Evolutionary conservation across 2,329 filamentous ascomycete genomes (phyloP).

Genomic region (Epichloe sp.): DNA sequence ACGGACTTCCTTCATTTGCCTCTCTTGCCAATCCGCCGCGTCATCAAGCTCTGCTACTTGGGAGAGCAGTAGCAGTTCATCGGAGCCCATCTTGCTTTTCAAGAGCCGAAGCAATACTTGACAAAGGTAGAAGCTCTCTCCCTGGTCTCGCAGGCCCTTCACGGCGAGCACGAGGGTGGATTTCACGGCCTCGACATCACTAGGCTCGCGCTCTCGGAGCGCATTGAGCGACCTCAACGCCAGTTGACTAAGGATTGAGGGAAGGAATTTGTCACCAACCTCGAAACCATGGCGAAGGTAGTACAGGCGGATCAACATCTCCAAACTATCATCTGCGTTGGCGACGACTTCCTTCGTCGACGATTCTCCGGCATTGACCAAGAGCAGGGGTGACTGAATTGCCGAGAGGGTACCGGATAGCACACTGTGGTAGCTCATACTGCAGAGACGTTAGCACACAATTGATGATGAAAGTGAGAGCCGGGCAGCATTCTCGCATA

Average conservation of each 20-base stretch:
- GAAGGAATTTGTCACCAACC: slow-evolving; percentile 13
- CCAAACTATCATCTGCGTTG: slow-evolving; percentile 10
- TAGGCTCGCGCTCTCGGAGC: slow-evolving; percentile 8
- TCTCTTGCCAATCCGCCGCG: slow-evolving; percentile 3
- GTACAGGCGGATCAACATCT: slow-evolving; percentile 17
- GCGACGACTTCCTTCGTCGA: slow-evolving; percentile 10
- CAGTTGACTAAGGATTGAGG: slow-evolving; percentile 18
- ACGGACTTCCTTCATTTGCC: slow-evolving; percentile 9
- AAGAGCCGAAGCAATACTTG: too few relatives aligned
- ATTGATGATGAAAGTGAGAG: too few relatives aligned
- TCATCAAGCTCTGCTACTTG: too few relatives aligned
- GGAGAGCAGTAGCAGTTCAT: too few relatives aligned
- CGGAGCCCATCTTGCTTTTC: too few relatives aligned
- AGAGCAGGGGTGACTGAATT: too few relatives aligned
- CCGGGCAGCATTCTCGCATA: too few relatives aligned
- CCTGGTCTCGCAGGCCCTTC: slow-evolving; percentile 13
- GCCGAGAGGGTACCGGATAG: too few relatives aligned
- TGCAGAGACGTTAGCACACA: too few relatives aligned
- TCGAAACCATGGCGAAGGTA: slow-evolving; percentile 21
- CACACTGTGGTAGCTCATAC: too few relatives aligned
- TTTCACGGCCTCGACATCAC: slow-evolving; percentile 13
- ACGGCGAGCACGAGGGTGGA: slow-evolving; percentile 21
- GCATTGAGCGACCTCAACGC: slow-evolving; percentile 14
- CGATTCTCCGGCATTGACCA: background rate
- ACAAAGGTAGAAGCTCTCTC: too few relatives aligned